Evolutionary conservation across 108 stramenopile genomes (phyloP).

Genomic region (Cyclotella baltica): DNA sequence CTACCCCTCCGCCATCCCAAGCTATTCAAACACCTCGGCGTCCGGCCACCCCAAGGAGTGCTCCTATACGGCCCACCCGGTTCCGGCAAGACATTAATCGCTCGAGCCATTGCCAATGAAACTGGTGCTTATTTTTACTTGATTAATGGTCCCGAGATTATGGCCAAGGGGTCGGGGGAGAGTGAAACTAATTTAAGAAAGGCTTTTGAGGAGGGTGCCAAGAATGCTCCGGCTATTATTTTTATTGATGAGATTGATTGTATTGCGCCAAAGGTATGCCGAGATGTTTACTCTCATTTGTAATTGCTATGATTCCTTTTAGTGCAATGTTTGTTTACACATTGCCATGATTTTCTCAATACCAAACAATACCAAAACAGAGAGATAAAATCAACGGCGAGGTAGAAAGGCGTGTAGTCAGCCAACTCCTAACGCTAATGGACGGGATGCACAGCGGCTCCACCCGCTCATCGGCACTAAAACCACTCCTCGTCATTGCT

Average conservation of each 20-base stretch:
- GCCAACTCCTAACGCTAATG: constrained; percentile 94
- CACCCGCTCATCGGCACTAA: constrained; percentile 71
- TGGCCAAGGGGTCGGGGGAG: constrained; percentile 94
- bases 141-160: constrained; percentile 97
- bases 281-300: constrained; percentile 10
- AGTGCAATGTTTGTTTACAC: too few species aligned
- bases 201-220: constrained; percentile 89
- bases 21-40: constrained; percentile 76
- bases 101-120: constrained; percentile 92
- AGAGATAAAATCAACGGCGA: constrained; percentile 93
- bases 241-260: constrained; percentile 99
- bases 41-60: constrained; percentile 71
- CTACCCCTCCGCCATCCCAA: constrained; percentile 81
- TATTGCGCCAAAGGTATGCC: constrained; percentile 84
- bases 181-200: constrained; percentile 86
- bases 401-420: constrained; percentile 93
- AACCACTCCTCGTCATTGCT: constrained; percentile 94
- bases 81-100: constrained; percentile 91
- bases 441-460: constrained; percentile 82
- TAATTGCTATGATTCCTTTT: too few species aligned
- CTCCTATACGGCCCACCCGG: constrained; percentile 84
- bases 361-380: too few species aligned
- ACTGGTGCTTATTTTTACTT: constrained; percentile 94
- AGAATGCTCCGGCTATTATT: constrained; percentile 92
- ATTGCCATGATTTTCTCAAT: too few species aligned